Base-by-base conservation (phyloP, 202 grass and related monocot genomes). In the Setaria italica region DNA sequence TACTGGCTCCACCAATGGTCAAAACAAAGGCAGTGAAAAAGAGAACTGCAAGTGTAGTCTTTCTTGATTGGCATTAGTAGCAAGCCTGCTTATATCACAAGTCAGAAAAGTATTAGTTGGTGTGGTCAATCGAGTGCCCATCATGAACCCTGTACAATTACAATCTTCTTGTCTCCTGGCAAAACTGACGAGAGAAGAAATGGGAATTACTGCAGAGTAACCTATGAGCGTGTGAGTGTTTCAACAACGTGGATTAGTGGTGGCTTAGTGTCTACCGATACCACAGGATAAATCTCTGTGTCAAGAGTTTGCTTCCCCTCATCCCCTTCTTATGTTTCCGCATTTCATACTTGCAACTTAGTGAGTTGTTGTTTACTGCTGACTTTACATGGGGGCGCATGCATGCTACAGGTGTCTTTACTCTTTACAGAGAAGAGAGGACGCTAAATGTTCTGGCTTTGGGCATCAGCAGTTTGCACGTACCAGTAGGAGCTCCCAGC, bases 381-480 rank as follows among this genome's bases (percentile, higher is more conserved):
- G 69, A 21, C 67, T 89, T 71, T 56, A 50, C 46, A 71, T 48
- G 37, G 17, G 2, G 17, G 2, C 64, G 78, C 46, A 72, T 62
- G 71, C 70, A 72, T 43, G 70, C 32, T 80, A n/a, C 42, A 15
- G 29, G 37, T 4, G 54, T 80, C 80, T 79, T 79, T 67, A 74
- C 67, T 85, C 87, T 81, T 81, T 76, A 70, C 70, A 81, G 63
- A 77, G 13, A 68, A 59, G 39, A 82, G 67, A 16, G 45, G 71
- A 47, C 58, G 43, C 62, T 17, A 39, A 76, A 55, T 82, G 53
- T 19, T 54, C 53, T 71, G 66, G 56, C 83, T 20, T 85, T 55
- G 35, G 63, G 32, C 25, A 56, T 39, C 4, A 34, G 49, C 71
- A 63, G 34, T 56, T 62, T 46, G 77, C 56, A 70, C 80, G 72